Conservation (phyloP, 345 rosid species). For the Camelina laxa region DNA sequence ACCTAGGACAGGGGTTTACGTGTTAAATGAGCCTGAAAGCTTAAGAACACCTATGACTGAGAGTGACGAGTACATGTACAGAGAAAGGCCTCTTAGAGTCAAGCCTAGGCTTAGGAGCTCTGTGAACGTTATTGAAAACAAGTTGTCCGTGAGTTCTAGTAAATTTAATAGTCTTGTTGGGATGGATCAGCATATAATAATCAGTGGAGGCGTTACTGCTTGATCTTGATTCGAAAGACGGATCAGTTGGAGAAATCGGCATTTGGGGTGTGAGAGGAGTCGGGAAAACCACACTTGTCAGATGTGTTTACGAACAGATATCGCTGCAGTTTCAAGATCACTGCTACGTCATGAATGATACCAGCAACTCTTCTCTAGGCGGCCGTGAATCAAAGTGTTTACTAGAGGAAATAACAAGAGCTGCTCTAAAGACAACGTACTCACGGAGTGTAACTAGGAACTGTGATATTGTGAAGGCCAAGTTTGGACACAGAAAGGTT, state of each 20-base stretch:
- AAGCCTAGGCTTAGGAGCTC: not conserved
- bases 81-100: not conserved
- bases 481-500: constrained; percentile 29
- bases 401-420: constrained; percentile 19
- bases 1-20: not conserved
- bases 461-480: constrained; percentile 16
- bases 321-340: constrained; percentile 27
- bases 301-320: constrained; percentile 6
- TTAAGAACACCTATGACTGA: not conserved
- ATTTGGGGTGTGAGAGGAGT: not conserved
- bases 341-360: not conserved
- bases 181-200: not conserved
- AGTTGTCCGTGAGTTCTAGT: not conserved
- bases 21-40: not conserved
- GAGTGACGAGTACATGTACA: not conserved
- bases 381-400: not conserved
- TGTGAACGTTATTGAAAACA: not conserved
- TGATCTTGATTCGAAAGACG: not conserved
- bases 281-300: constrained; percentile 17
- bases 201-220: not conserved
- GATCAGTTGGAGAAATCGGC: not conserved
- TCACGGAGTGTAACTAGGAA: not conserved
- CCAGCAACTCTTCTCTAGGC: not conserved
- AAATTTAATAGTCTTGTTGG: not conserved
- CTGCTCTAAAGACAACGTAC: not conserved